Percentiles rank a stretch among this genome's conserved stretches.
Conservation (phyloP, 2,329 filamentous ascomycete species). For the Nemania sp. region DNA sequence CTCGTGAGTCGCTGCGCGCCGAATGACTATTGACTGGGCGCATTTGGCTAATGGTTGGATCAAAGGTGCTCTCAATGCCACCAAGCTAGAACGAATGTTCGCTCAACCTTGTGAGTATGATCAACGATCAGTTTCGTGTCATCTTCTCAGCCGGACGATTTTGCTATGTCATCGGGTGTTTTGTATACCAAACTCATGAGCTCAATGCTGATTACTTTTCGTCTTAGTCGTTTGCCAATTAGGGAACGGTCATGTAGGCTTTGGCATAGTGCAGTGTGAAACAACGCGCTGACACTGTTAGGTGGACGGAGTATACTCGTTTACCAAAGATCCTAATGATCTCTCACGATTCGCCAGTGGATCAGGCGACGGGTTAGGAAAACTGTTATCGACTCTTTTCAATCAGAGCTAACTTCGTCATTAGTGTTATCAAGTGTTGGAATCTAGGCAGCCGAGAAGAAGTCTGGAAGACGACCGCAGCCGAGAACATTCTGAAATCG, state of each 20-base stretch:
- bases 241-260: conserved; percentile 72
- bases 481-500: conserved; percentile 92
- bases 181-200: neutral
- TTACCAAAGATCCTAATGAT: conserved; percentile 78
- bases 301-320: conserved; percentile 81
- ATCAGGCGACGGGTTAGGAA: conserved; percentile 72
- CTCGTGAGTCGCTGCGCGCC: neutral
- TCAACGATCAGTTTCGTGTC: conserved; percentile 39
- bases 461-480: conserved; percentile 85
- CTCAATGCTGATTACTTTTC: conserved; percentile 1
- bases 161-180: no score
- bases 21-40: neutral
- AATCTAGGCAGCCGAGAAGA: conserved; percentile 33
- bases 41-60: conserved; percentile 25
- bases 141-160: no score
- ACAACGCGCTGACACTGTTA: conserved; percentile 12
- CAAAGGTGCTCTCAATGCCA: conserved; percentile 64
- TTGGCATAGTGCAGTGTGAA: neutral
- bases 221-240: conserved; percentile 68
- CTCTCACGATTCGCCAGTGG: conserved; percentile 78
- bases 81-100: conserved; percentile 86
- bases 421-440: conserved; percentile 67
- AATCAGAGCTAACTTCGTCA: conserved; percentile 8
- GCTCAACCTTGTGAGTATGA: conserved; percentile 60
- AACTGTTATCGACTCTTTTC: neutral